phyloP scores from a whole-genome alignment of 2,329 filamentous ascomycete species.

The Aspergillus thermomutatus region DNA sequence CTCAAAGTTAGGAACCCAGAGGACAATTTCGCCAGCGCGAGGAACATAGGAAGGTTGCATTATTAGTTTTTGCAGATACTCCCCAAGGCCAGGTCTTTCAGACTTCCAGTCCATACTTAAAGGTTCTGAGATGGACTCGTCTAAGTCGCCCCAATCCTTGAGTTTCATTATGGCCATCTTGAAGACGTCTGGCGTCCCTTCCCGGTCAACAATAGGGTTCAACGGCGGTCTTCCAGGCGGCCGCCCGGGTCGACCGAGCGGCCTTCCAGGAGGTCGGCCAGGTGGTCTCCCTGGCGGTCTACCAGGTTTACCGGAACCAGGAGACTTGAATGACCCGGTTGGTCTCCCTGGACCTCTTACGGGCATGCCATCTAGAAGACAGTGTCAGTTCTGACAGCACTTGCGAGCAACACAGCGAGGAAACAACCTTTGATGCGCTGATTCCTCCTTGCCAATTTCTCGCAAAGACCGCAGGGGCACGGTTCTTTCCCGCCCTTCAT shows the following conservation, averaged over 20 bases:
- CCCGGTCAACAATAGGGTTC: conserved; percentile 38
- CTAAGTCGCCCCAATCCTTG: conserved; percentile 37
- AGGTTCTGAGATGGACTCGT: conserved; percentile 47
- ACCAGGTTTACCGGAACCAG: conserved; percentile 1
- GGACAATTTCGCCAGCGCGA: conserved; percentile 55
- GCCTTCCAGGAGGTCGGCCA: conserved; percentile 11
- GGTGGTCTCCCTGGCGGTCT: conserved; percentile 7
- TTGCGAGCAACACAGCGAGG: not conserved
- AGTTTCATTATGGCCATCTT: conserved; percentile 50
- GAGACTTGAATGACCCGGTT: not conserved
- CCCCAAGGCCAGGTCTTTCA: conserved; percentile 43
- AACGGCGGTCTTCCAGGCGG: not conserved
- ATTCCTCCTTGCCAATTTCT: conserved; percentile 13
- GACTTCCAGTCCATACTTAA: conserved; percentile 57
- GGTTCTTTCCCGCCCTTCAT: conserved; percentile 47
- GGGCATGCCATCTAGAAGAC: conserved; percentile 4
- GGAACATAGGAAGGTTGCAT: conserved; percentile 52
- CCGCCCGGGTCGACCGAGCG: not conserved
- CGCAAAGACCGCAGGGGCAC: conserved; percentile 53
- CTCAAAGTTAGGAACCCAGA: conserved; percentile 45
- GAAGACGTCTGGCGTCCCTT: conserved; percentile 55
- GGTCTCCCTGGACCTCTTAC: conserved; percentile 5
- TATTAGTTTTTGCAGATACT: conserved; percentile 41
- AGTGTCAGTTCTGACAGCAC: not conserved
- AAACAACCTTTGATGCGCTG: conserved; percentile 9